These are phyloP conservation scores for Epichloe coenophiala DNA, from an alignment of 2,329 filamentous ascomycete species.

Conservation along the genomic window DNA sequence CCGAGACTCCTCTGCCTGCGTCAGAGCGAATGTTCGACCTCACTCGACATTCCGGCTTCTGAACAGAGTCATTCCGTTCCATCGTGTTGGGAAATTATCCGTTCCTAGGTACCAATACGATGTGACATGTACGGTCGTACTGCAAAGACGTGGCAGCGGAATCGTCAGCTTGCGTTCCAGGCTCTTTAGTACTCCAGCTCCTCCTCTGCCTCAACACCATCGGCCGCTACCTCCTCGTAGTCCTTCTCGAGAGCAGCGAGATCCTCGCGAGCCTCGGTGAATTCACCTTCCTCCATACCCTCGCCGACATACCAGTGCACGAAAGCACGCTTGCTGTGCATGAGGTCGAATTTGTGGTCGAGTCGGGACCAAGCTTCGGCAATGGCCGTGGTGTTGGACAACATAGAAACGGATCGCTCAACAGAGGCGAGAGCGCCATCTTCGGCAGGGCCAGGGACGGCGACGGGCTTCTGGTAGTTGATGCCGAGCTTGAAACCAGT, in stretches of 20 bases:
- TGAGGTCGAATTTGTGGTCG: constrained; percentile 64
- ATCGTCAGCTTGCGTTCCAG: background rate
- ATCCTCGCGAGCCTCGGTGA: constrained; percentile 77
- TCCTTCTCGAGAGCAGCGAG: constrained; percentile 76
- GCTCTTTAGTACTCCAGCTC: constrained; percentile 60
- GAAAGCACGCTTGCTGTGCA: constrained; percentile 67
- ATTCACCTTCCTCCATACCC: constrained; percentile 88
- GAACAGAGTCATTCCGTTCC: no score
- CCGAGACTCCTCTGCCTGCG: no score
- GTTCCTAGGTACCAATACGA: no score
- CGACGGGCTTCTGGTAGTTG: constrained; percentile 57
- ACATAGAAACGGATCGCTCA: constrained; percentile 53
- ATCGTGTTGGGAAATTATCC: no score
- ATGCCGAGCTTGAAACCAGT: constrained; percentile 66
- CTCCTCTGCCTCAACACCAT: constrained; percentile 53
- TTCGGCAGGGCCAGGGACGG: constrained; percentile 37
- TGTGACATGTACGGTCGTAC: no score
- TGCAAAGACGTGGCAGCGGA: background rate
- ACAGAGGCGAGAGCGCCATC: constrained; percentile 49
- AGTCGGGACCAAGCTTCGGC: constrained; percentile 61
- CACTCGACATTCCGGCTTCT: no score
- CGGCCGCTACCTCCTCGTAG: constrained; percentile 71
- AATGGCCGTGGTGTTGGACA: constrained; percentile 64
- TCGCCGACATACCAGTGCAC: constrained; percentile 76
- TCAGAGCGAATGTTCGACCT: no score